Evolutionary conservation across 108 stramenopile species (phyloP).

Genomic region (Mediolabrus comicus): DNA sequence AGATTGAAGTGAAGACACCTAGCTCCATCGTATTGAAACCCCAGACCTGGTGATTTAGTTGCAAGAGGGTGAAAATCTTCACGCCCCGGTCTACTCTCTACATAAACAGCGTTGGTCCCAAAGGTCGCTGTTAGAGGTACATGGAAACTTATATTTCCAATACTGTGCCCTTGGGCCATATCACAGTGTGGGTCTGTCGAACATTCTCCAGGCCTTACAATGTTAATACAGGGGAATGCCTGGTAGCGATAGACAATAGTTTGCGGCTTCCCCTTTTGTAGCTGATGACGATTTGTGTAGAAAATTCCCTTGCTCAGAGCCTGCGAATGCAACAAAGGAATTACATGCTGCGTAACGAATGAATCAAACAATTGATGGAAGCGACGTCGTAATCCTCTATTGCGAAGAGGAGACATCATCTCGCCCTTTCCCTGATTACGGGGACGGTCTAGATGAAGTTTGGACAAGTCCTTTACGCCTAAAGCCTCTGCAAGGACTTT

Average conservation of each 20-base stretch:
- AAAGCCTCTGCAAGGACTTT: constrained; percentile 59
- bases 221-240: constrained; percentile 69
- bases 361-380: constrained; percentile 70
- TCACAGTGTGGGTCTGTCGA: constrained; percentile 67
- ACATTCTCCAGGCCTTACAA: constrained; percentile 65
- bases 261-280: constrained; percentile 34
- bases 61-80: constrained; percentile 74
- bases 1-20: constrained; percentile 68
- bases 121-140: constrained; percentile 66
- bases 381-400: constrained; percentile 30
- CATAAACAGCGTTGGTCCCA: constrained; percentile 66
- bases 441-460: constrained; percentile 51
- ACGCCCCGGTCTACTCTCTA: constrained; percentile 66
- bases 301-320: constrained; percentile 59
- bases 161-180: constrained; percentile 55
- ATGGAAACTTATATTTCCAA: constrained; percentile 69
- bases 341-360: constrained; percentile 72
- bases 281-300: constrained; percentile 40
- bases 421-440: constrained; percentile 34
- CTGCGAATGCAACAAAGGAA: constrained; percentile 69
- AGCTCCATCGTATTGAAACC: constrained; percentile 73
- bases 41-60: constrained; percentile 62
- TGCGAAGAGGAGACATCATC: constrained; percentile 46
- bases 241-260: constrained; percentile 67
- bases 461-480: constrained; percentile 54